These are phyloP conservation scores for Diplodia seriata DNA, from an alignment of 2,329 filamentous ascomycete genomes.

Conservation along the genomic window DNA sequence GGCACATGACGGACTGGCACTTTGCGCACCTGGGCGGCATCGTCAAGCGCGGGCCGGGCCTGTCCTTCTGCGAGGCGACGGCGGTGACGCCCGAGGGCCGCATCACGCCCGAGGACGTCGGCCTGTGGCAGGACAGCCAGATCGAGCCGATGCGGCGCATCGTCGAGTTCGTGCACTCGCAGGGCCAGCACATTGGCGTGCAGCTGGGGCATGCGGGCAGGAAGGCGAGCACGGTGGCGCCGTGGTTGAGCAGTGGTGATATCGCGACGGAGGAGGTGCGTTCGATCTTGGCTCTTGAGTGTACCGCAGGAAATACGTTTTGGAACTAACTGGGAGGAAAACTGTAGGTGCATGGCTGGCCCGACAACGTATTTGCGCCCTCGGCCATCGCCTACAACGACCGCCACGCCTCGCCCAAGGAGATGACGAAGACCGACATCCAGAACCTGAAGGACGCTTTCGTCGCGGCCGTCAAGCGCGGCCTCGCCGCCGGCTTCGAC, in stretches of 20 bases:
- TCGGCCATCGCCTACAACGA: conserved; percentile 68
- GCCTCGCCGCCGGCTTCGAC: conserved; percentile 70
- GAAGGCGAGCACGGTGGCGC: conserved; percentile 65
- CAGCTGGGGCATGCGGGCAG: conserved; percentile 82
- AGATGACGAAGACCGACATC: conserved; percentile 73
- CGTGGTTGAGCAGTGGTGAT: conserved; percentile 66
- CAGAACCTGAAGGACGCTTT: conserved; percentile 68
- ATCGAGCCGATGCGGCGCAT: conserved; percentile 73
- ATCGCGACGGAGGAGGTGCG: conserved; percentile 60
- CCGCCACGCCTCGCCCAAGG: conserved; percentile 67
- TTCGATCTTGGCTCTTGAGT: not conserved
- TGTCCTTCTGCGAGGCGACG: conserved; percentile 81
- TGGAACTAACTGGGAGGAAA: not conserved
- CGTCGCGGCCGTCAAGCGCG: conserved; percentile 64
- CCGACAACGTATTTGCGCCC: conserved; percentile 63
- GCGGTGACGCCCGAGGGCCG: conserved; percentile 76
- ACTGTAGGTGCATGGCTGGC: conserved; percentile 58
- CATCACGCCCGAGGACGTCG: conserved; percentile 80
- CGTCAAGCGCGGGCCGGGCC: conserved; percentile 73
- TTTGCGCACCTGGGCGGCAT: conserved; percentile 83
- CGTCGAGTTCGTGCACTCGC: conserved; percentile 79
- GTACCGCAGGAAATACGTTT: not conserved
- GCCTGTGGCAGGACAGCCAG: conserved; percentile 86
- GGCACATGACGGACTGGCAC: conserved; percentile 82
- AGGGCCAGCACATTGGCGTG: conserved; percentile 77